phyloP scores from a whole-genome alignment of 1,139 yeast species.

The Candida tunisiensis region DNA sequence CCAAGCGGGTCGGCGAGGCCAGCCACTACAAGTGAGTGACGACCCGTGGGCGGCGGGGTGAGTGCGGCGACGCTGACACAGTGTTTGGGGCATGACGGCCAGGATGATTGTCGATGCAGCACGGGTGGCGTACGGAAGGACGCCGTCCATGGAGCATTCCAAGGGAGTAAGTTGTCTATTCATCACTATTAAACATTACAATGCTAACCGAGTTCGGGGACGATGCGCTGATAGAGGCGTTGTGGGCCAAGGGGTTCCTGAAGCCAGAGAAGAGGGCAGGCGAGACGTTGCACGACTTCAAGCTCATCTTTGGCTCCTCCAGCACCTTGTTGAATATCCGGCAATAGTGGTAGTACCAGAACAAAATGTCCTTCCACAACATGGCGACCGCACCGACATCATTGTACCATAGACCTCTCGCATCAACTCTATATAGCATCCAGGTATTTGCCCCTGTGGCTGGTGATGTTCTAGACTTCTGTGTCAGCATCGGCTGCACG shows the following conservation, averaged over 20 bases:
- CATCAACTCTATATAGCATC: too few relatives aligned
- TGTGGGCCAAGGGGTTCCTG: constrained; percentile 10
- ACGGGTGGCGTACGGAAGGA: constrained; percentile 32
- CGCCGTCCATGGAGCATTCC: constrained; percentile 17
- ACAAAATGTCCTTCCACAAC: too few relatives aligned
- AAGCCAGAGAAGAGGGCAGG: too few relatives aligned
- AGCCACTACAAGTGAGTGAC: constrained; percentile 33
- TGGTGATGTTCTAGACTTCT: too few relatives aligned
- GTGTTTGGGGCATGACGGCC: constrained; percentile 89
- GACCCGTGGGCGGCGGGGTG: constrained; percentile 39
- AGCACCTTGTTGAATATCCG: too few relatives aligned
- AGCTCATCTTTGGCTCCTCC: too few relatives aligned
- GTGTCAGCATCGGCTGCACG: too few relatives aligned
- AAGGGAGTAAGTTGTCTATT: constrained; percentile 9
- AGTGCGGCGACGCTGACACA: constrained; percentile 45
- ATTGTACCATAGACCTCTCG: too few relatives aligned
- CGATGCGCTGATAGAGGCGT: constrained; percentile 12
- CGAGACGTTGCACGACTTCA: too few relatives aligned
- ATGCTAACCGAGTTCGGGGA: constrained; percentile 10
- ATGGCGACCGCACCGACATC: too few relatives aligned
- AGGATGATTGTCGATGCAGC: constrained; percentile 70
- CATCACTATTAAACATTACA: not conserved
- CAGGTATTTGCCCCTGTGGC: too few relatives aligned
- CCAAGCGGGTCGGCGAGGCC: constrained; percentile 35
- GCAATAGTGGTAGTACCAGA: too few relatives aligned